These are phyloP conservation scores for Strobilomyces dryophilus DNA, from an alignment of 768 basidiomycete genomes.

Conservation along the genomic window DNA sequence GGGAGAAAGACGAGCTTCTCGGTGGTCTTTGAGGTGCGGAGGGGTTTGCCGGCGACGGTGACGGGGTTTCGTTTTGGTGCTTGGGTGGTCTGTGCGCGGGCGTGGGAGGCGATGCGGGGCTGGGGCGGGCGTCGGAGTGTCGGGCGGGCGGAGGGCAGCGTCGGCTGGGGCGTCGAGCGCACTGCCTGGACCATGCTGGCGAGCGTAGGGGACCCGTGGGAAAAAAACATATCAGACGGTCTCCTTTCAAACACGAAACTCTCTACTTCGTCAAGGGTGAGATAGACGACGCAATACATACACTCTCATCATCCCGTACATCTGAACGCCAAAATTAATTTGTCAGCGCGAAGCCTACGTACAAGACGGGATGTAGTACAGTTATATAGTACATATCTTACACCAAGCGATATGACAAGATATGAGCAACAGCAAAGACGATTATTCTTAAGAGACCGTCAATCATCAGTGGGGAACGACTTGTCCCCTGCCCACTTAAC, in stretches of 20 bases:
- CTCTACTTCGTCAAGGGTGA: no score
- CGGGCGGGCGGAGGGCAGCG: slow-evolving; percentile 20
- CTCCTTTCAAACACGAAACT: no score
- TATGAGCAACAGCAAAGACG: no score
- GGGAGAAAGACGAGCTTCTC: slow-evolving; percentile 90
- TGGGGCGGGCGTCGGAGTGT: slow-evolving; percentile 21
- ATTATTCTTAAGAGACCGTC: no score
- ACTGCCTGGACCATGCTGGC: not conserved
- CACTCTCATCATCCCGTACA: no score
- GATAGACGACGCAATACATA: no score
- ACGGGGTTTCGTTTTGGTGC: slow-evolving; percentile 15
- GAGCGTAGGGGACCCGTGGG: not conserved
- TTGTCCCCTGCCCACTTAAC: slow-evolving; percentile 10
- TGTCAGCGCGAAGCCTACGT: no score
- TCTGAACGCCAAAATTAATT: no score
- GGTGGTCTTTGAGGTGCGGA: slow-evolving; percentile 85
- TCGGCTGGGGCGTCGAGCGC: slow-evolving; percentile 20
- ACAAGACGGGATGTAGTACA: no score
- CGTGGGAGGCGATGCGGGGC: slow-evolving; percentile 17
- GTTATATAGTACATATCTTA: no score
- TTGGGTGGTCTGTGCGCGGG: slow-evolving; percentile 7
- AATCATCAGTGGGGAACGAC: slow-evolving; percentile 5
- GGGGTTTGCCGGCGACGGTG: slow-evolving; percentile 41
- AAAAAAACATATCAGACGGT: no score
- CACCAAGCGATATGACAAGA: no score